phyloP scores from a whole-genome alignment of 371 early-diverging fungal species.

The Actinomortierella wolfii region DNA sequence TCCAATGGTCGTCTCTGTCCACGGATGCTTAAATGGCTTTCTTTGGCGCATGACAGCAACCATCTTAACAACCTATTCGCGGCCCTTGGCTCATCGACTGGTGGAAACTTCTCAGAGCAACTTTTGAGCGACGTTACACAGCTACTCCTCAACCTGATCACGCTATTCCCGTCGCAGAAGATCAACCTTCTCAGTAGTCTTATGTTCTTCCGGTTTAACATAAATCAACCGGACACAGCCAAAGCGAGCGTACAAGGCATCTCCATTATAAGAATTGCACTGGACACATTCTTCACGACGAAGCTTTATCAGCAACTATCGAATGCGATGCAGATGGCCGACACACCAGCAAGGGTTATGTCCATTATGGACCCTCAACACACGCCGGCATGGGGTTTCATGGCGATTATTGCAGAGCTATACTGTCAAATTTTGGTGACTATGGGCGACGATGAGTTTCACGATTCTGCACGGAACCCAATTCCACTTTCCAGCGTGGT shows the following conservation, averaged over 20 bases:
- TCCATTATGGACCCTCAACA: slow-evolving; percentile 25
- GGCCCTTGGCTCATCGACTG: slow-evolving; percentile 26
- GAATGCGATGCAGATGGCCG: slow-evolving; percentile 12
- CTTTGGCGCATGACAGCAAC: slow-evolving; percentile 49
- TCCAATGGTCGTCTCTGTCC: slow-evolving; percentile 43
- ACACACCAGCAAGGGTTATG: slow-evolving; percentile 15
- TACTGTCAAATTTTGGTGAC: slow-evolving; percentile 75
- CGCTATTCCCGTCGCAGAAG: slow-evolving; percentile 62
- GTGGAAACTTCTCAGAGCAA: too few species aligned
- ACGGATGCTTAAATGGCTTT: slow-evolving; percentile 53
- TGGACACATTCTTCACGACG: slow-evolving; percentile 33
- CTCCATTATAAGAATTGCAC: slow-evolving; percentile 37
- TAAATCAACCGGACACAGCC: slow-evolving; percentile 2
- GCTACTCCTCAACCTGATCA: slow-evolving; percentile 61
- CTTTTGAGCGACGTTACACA: slow-evolving; percentile 44
- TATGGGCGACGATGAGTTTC: slow-evolving; percentile 87
- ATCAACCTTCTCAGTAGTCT: slow-evolving; percentile 56
- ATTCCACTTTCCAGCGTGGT: slow-evolving; percentile 56
- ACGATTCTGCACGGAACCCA: slow-evolving; percentile 56
- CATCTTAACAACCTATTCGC: slow-evolving; percentile 54
- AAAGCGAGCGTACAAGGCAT: slow-evolving; percentile 7
- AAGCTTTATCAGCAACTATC: slow-evolving; percentile 12
- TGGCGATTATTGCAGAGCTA: slow-evolving; percentile 74
- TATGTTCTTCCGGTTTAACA: slow-evolving; percentile 50
- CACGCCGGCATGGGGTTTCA: slow-evolving; percentile 57